Conservation (phyloP, 345 rosid genomes). For the Gossypium bickii region DNA sequence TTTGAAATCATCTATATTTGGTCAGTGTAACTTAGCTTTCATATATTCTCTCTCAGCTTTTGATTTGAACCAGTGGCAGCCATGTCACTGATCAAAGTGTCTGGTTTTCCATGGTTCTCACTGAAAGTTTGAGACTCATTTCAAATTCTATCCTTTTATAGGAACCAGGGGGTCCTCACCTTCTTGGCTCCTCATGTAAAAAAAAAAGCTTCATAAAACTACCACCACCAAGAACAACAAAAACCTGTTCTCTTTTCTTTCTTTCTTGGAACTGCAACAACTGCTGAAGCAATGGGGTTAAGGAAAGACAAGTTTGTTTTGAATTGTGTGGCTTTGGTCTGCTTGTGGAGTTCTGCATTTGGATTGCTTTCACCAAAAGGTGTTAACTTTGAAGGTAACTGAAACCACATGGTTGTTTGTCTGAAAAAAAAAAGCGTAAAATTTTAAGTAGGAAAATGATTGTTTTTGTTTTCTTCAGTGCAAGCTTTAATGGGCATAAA, state of each 20-base stretch:
- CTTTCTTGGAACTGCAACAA: constrained; percentile 9
- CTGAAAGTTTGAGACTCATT: constrained; percentile 26
- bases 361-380: constrained; percentile 77
- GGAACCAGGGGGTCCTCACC: constrained; percentile 20
- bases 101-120: constrained; percentile 25
- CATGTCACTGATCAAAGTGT: constrained; percentile 31
- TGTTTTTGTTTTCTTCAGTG: constrained; percentile 37
- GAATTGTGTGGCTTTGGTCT: constrained; percentile 28
- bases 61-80: constrained; percentile 43
- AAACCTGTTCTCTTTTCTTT: constrained; percentile 11
- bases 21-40: constrained; percentile 33
- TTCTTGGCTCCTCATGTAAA: constrained; percentile 16
- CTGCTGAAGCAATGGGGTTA: constrained; percentile 29
- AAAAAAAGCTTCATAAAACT: not conserved
- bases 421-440: not conserved
- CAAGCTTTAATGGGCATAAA: constrained; percentile 66
- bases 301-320: constrained; percentile 28
- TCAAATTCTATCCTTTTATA: constrained; percentile 23
- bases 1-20: constrained; percentile 39
- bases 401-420: not conserved
- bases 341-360: constrained; percentile 37
- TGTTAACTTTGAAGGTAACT: constrained; percentile 81
- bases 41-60: constrained; percentile 35
- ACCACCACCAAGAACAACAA: not conserved
- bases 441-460: not conserved